Evolutionary conservation across 345 rosid genomes (phyloP), one percentile per base, ranked within the genome.

Genomic region (Acer saccharum): DNA sequence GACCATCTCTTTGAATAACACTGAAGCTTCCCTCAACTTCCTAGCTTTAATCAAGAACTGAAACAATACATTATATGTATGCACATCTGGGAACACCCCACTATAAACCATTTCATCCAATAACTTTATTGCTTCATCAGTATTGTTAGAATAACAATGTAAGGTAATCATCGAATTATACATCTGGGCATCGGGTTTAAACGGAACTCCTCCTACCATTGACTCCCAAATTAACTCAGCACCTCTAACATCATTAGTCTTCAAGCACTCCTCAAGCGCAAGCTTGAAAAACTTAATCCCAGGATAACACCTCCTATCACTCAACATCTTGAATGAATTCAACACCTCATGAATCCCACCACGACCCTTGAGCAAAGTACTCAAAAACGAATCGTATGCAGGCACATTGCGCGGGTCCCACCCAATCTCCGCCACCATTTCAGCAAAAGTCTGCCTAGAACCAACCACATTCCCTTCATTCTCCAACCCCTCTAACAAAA

Each of bases 401-500:
- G 91, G 89, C 18, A 84, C 73, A 70, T 89, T 90, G 23, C 8
- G 57, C 0, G 88, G 91, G 74, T 90, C 85, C 92, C 91, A 90
- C 60, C 94, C 92, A 1, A 90, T 71, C 27, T 86, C 88, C 0
- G 3, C 35, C 41, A 89, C 84, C 94, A 89, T 87, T 35, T 89
- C 87, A 0, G 66, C 63, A 0, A 90, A 86, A 27, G 88, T 84
- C 50, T 32, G 48, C 79, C 76, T 85, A 0, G 90, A 82, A 29
- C 70, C 25, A 65, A 52, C 61, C 58, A 80, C 77, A 76, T 86
- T 76, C 79, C 73, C 82, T 76, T 90, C 92, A 50, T 86, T 89
- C 81, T 87, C 94, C 87, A 89, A 89, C 39, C 91, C 94, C 61
- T 90, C 92, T 9, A 90, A 81, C 80, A 90, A 67, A 65, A 90